Evolutionary conservation across 768 basidiomycete species (phyloP).

Genomic region (Agrocybe praecox): DNA sequence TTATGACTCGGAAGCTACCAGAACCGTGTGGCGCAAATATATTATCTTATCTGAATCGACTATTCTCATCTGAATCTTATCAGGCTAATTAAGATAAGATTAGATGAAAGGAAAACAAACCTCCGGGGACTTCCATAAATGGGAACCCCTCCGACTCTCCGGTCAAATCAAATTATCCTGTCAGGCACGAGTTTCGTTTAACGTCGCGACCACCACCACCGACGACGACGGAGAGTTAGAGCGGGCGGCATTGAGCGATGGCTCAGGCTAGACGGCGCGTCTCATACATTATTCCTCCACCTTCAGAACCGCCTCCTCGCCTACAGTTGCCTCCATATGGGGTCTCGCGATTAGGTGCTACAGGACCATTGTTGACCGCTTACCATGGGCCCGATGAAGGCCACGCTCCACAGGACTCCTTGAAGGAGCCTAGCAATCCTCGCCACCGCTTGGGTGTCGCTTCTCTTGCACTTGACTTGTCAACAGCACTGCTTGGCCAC

Average conservation of each 20-base stretch:
- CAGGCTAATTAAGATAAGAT: not conserved
- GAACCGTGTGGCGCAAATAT: not conserved
- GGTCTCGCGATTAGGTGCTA: constrained; percentile 63
- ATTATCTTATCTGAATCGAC: not conserved
- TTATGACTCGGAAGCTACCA: not conserved
- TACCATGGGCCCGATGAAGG: constrained; percentile 18
- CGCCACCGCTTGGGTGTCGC: constrained; percentile 86
- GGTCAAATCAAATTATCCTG: not conserved
- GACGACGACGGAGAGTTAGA: not conserved
- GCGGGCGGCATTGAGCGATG: constrained; percentile 18
- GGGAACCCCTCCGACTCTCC: not conserved
- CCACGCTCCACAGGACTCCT: constrained; percentile 13
- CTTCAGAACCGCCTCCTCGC: constrained; percentile 59
- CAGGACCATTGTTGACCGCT: constrained; percentile 66
- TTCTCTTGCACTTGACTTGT: constrained; percentile 84
- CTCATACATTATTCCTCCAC: constrained; percentile 86
- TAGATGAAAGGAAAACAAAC: too few relatives aligned
- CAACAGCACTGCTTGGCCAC: constrained; percentile 74
- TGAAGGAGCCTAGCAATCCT: constrained; percentile 50
- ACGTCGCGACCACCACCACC: not conserved
- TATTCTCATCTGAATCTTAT: not conserved
- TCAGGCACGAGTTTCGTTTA: not conserved
- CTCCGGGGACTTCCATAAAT: not conserved
- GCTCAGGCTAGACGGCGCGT: constrained; percentile 64
- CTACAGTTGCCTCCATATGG: constrained; percentile 74